phyloP scores from a whole-genome alignment of 192 early-diverging fungal genomes.

The Coemansia sp. region DNA sequence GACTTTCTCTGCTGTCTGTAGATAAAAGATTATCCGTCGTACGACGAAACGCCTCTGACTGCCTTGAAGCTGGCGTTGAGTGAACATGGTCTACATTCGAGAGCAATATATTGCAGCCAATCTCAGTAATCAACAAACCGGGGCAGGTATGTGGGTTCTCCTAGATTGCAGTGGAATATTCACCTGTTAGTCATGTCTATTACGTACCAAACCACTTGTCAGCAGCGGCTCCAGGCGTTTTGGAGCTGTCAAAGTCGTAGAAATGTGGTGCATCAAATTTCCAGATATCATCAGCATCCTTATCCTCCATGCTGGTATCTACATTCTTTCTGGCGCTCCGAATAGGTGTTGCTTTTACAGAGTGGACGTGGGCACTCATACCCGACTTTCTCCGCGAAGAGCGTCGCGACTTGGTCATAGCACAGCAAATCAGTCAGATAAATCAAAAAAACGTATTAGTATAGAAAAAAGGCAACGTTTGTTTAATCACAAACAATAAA shows the following conservation, averaged over 20 bases:
- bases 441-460: neutral
- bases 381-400: conserved; percentile 20
- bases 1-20: conserved; percentile 20
- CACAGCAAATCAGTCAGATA: neutral
- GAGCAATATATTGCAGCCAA: neutral
- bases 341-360: conserved; percentile 10
- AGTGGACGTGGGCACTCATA: conserved; percentile 4
- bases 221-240: conserved; percentile 36
- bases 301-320: neutral
- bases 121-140: neutral
- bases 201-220: conserved; percentile 55
- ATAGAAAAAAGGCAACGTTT: neutral
- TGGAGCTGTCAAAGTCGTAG: conserved; percentile 46
- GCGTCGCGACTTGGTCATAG: conserved; percentile 36
- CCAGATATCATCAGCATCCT: conserved; percentile 22
- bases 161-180: neutral
- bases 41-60: conserved; percentile 11
- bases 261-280: conserved; percentile 51
- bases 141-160: neutral
- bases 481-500: neutral
- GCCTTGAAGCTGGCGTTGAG: conserved; percentile 39
- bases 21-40: conserved; percentile 25
- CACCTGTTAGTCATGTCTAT: neutral
- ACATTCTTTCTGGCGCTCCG: conserved; percentile 13
- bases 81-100: conserved; percentile 34